Evolutionary conservation across 768 basidiomycete genomes (phyloP), one percentile per base, ranked within the genome.

Genomic region (Mycena albidolilacea): DNA sequence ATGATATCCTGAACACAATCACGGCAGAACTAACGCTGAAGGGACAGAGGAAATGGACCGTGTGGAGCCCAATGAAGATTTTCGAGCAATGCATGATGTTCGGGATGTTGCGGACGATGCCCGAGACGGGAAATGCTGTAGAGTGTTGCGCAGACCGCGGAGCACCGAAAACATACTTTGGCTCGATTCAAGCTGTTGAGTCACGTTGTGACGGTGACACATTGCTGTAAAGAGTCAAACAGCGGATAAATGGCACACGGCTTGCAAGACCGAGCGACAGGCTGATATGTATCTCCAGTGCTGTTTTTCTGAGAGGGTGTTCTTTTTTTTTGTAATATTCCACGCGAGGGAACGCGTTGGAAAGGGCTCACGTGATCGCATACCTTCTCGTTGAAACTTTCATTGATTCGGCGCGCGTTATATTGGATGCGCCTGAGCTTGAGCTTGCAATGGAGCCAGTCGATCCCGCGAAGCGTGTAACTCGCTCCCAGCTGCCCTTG

Each of bases 401-500:
- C 38, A 37, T 50, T 41, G 35, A 58, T 3, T 38, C 23, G 14
- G 38, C 48, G 41, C 41, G 41, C 57, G 43, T 30, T 30, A 30
- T 30, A 30, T 30, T 30, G 30, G n/a, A 23, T 57, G 46, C 44
- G 14, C 68, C 43, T 17, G 67, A 57, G 41, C 46, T 46, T 60
- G 46, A 57, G 52, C 68, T 67, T 65, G 43, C 52, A 37, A 66
- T 64, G 66, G 77, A 80, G 64, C 7, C 78, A 43, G 66, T 79
- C 67, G 80, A 81, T 66, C 60, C 78, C 50, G 80, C 81, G 65
- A 83, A 81, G 79, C 83, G 83, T 74, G 77, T 81, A 63, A 90
- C 88, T 19, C 85, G 90, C 77, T 91, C 90, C 58, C 89, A 89
- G 77, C 81, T 87, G 73, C 81, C 83, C 38, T 79, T 89, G 37